Evolutionary conservation across 225 moss, liverwort and hornwort genomes (phyloP).

Genomic region (Anthoceros angustus): DNA sequence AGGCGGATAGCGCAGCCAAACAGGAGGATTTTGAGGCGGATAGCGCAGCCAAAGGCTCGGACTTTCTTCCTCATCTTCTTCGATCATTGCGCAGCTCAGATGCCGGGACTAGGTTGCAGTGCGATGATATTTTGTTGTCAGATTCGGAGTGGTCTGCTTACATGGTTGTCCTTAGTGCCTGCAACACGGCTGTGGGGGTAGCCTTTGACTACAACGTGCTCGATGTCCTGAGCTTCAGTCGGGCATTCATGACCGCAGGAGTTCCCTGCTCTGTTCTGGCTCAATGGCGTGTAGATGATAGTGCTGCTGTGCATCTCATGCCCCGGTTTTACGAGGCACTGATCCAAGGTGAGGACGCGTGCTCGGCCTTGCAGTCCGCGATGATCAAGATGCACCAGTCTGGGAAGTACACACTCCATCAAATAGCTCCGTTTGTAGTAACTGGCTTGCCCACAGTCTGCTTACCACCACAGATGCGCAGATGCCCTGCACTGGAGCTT

Average conservation of each 20-base stretch:
- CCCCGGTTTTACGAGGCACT: not conserved
- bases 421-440: not conserved
- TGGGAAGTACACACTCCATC: not conserved
- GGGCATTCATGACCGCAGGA: not conserved
- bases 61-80: not conserved
- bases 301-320: not conserved
- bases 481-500: not conserved
- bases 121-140: not conserved
- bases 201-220: not conserved
- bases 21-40: too few species aligned
- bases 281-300: not conserved
- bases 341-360: not conserved
- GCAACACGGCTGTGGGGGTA: not conserved
- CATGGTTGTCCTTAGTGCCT: not conserved
- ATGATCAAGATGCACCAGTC: not conserved
- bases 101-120: not conserved
- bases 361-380: not conserved
- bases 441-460: not conserved
- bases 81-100: not conserved
- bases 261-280: not conserved
- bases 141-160: not conserved
- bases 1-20: not conserved
- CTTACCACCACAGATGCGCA: not conserved
- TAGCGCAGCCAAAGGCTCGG: not conserved
- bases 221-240: not conserved